Evolutionary conservation across 768 basidiomycete species (phyloP), one percentile per base, ranked within the genome.

Genomic region (Mycena galericulata): DNA sequence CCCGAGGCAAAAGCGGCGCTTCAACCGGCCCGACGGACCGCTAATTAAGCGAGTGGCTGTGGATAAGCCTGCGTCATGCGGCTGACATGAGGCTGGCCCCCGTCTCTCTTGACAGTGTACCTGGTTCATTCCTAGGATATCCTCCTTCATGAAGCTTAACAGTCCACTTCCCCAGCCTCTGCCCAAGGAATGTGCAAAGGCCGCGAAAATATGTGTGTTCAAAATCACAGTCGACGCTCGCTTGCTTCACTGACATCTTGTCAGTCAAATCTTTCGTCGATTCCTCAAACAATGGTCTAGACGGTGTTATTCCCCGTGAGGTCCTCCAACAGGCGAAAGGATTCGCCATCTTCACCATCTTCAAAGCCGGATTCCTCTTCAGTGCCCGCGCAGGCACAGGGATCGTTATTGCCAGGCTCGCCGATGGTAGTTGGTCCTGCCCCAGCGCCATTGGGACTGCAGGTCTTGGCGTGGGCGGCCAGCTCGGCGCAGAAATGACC

Each of bases 361-460:
- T 95, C 80, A 96, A 96, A 74, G 96, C 90, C 0, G 62, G 68
- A 3, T 61, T 69, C 24, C 51, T 69, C 27, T 69, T 69, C 79
- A 94, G 92, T 46, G 94, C 93, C 3, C 84, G 94, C 71, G 96
- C 90, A 38, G 94, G 96, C 26, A 91, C 90, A 49, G 96, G 96
- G 9, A 80, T 98, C 22, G 96, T 97, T 38, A 96, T 98, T 57
- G 95, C 95, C 26, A 90, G 85, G 72, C 82, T 96, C 20, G 83
- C 88, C 6, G 88, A 97, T 77, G 96, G 95, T 73, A 83, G 88
- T 40, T 99, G 97, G 97, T 95, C 94, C 38, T 90, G 96, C 22
- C 98, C 98, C 4, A 93, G 92, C 76, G 98, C 97, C 3, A 97
- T 99, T 49, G 97, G 96, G 27, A 91, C 94, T 4, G 97, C 92